Base-by-base conservation (phyloP, 768 basidiomycete species). In the Pleurotus eryngii region DNA sequence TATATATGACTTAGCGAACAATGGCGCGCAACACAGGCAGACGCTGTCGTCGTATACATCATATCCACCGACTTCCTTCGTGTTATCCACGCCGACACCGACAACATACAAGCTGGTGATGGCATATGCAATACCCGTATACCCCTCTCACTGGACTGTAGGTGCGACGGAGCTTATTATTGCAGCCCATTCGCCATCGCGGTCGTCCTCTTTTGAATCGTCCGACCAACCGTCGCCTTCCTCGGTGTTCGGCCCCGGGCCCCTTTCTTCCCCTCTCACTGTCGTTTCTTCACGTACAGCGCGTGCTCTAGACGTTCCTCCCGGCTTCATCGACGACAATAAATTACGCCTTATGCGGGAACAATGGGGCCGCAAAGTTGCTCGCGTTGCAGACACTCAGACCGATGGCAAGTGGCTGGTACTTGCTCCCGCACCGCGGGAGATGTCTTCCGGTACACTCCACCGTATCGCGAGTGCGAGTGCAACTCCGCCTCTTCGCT, bases 391-490 rank as follows among this genome's bases (percentile, higher is more conserved):
- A n/a, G 87, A 84, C 62, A 85, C 81, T 14, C 86, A 90, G 64
- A 90, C 91, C 4, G 91, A 92, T 65, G 91, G 91, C 7, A 92
- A 90, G 76, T 93, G 89, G 88, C 84, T 83, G 15, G 85, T 92
- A 11, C 77, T 92, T 48, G 90, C 86, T 12, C 84, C 89, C 12
- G 83, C 79, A 27, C 51, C 66, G 15, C 43, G 64, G 5, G 59
- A 60, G n/a, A 61, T 70, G 27, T 46, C 58, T 15, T 62, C 68
- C 38, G 59, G 56, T 35, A 40, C 70, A 39, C 60, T 66, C 15
- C 65, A 73, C 47, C 61, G 70, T 22, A 60, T 67, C 14, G 48
- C 59, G 55, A 27, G 51, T 53, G 46, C 50, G 18, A 8, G 46
- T 54, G 35, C 55, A n/a, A 55, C 61, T 8, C 30, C 51, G n/a